Evolutionary conservation across 306 rosid species (phyloP).

Genomic region (Ziziphus jujuba): DNA sequence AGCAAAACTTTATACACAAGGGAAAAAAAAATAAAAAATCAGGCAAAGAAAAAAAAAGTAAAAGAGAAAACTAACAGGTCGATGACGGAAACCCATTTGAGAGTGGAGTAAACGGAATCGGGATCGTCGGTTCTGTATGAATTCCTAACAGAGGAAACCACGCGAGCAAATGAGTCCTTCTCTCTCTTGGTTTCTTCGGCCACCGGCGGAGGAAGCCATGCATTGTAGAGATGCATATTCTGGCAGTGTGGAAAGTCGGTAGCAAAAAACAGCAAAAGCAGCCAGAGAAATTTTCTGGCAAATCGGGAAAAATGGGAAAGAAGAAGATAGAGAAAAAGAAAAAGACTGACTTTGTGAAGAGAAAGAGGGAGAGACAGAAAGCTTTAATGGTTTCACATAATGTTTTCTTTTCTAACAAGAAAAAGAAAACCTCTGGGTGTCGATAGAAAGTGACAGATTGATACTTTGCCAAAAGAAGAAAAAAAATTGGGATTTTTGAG

Average conservation of each 20-base stretch:
- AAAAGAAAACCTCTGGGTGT: background rate
- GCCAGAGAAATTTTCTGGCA: background rate
- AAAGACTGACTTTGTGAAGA: background rate
- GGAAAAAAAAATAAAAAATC: background rate
- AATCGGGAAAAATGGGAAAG: background rate
- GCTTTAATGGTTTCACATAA: background rate
- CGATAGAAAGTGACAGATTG: background rate
- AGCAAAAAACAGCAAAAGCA: no score
- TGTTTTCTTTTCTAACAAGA: slow-evolving; percentile 16
- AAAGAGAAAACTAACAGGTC: slow-evolving; percentile 72
- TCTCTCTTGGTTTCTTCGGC: slow-evolving; percentile 64
- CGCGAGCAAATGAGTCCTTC: slow-evolving; percentile 70
- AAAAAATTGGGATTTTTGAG: background rate
- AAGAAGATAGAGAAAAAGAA: no score
- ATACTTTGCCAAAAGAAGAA: background rate
- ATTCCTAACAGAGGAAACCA: slow-evolving; percentile 50
- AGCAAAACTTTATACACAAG: background rate
- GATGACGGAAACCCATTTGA: slow-evolving; percentile 83
- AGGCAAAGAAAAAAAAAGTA: slow-evolving; percentile 4
- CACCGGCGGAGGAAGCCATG: slow-evolving; percentile 97
- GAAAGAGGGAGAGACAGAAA: background rate
- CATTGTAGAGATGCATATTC: slow-evolving; percentile 92
- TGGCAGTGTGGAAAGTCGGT: no score
- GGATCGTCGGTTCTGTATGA: slow-evolving; percentile 68
- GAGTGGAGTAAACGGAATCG: slow-evolving; percentile 81